Percentiles rank a stretch among this genome's conserved stretches.
phyloP scores from a whole-genome alignment of 345 rosid genomes.

The Clarkia xantiana region DNA sequence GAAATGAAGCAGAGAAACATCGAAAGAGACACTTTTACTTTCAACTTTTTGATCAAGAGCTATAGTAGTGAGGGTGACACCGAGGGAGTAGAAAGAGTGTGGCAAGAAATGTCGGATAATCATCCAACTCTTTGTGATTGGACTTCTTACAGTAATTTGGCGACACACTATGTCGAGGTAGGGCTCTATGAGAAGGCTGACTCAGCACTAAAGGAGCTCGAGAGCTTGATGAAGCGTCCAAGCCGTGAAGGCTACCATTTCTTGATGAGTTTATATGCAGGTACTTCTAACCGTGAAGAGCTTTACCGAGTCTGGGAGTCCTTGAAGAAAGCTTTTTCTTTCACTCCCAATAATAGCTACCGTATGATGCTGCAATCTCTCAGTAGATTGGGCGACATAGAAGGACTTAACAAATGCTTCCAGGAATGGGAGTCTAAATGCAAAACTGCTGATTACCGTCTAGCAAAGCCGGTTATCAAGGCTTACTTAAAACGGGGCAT shows the following conservation, averaged over 20 bases:
- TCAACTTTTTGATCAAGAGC: constrained; percentile 48
- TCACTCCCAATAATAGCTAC: constrained; percentile 36
- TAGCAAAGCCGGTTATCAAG: constrained; percentile 31
- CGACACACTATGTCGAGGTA: constrained; percentile 44
- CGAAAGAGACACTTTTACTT: constrained; percentile 20
- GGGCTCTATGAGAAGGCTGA: constrained; percentile 57
- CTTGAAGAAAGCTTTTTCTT: constrained; percentile 28
- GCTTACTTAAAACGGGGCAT: constrained; percentile 32
- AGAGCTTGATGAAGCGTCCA: constrained; percentile 27
- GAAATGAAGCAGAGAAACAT: constrained; percentile 42
- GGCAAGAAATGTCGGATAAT: constrained; percentile 27
- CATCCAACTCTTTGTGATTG: constrained; percentile 22
- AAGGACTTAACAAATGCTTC: constrained; percentile 36
- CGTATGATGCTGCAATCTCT: constrained; percentile 46
- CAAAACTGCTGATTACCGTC: constrained; percentile 42
- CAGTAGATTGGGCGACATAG: constrained; percentile 34
- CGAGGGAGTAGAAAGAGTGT: constrained; percentile 33
- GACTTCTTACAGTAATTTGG: constrained; percentile 42
- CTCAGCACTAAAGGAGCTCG: constrained; percentile 38
- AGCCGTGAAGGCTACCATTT: constrained; percentile 54
- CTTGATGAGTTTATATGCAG: constrained; percentile 49
- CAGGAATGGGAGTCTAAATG: constrained; percentile 55
- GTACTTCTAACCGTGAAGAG: constrained; percentile 33
- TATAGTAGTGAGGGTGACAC: constrained; percentile 30
- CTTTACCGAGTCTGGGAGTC: constrained; percentile 49